phyloP scores from a whole-genome alignment of 2,329 filamentous ascomycete genomes.

The Venturiaceae sp. region DNA sequence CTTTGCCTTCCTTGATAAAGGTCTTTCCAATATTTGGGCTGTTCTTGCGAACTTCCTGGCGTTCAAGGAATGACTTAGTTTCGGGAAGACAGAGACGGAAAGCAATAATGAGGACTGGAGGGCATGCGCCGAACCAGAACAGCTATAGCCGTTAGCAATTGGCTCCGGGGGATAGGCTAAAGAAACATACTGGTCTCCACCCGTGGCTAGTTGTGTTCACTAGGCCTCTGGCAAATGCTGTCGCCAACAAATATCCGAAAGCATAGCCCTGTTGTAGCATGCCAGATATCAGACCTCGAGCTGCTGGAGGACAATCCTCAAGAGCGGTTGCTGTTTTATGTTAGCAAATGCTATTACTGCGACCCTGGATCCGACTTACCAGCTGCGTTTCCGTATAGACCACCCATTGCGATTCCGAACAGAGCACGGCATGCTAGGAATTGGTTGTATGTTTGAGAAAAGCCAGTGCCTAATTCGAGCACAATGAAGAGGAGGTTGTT shows the following conservation, averaged over 20 bases:
- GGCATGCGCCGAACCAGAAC: constrained; percentile 81
- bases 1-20: constrained; percentile 67
- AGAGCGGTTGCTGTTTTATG: constrained; percentile 40
- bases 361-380: not conserved
- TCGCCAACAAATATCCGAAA: constrained; percentile 53
- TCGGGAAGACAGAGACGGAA: constrained; percentile 73
- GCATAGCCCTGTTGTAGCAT: constrained; percentile 53
- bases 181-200: constrained; percentile 54
- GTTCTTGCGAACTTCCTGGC: constrained; percentile 52
- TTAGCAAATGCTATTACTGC: constrained; percentile 15
- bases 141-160: constrained; percentile 26
- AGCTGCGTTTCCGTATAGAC: constrained; percentile 17
- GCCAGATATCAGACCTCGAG: constrained; percentile 50
- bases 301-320: constrained; percentile 50
- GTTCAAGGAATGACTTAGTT: constrained; percentile 61
- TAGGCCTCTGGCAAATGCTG: constrained; percentile 49
- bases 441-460: constrained; percentile 46
- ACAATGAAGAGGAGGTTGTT: constrained; percentile 54
- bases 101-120: constrained; percentile 69
- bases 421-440: constrained; percentile 51
- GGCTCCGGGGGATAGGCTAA: not conserved
- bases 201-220: constrained; percentile 67
- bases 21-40: constrained; percentile 28
- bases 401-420: constrained; percentile 56
- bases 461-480: constrained; percentile 51